These are phyloP conservation scores for Blastobotrys arbuscula DNA, from an alignment of 1,139 yeast species.

Conservation along the genomic window DNA sequence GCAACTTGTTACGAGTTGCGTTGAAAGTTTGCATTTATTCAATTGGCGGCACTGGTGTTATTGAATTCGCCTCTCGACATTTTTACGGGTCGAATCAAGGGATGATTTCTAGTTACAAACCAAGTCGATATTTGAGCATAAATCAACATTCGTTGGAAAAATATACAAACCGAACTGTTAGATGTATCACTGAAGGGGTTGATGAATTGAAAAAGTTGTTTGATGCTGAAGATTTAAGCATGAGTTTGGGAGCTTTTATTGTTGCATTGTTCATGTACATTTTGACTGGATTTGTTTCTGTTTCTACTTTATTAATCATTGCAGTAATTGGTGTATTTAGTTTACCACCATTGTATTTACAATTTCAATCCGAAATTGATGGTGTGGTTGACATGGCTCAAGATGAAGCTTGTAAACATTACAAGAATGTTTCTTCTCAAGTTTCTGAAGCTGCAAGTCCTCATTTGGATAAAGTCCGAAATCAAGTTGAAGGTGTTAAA, in stretches of 20 bases:
- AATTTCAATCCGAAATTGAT: slow-evolving; percentile 77
- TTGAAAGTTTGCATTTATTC: slow-evolving; percentile 44
- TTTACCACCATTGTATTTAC: slow-evolving; percentile 66
- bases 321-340: slow-evolving; percentile 63
- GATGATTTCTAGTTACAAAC: slow-evolving; percentile 31
- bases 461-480: slow-evolving; percentile 34
- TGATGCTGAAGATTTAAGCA: slow-evolving; percentile 60
- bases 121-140: slow-evolving; percentile 32
- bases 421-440: slow-evolving; percentile 49
- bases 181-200: slow-evolving; percentile 28
- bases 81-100: slow-evolving; percentile 32
- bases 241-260: slow-evolving; percentile 70
- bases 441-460: slow-evolving; percentile 42
- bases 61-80: slow-evolving; percentile 34
- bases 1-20: slow-evolving; percentile 63
- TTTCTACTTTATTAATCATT: slow-evolving; percentile 59
- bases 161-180: slow-evolving; percentile 29
- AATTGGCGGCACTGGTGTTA: slow-evolving; percentile 30
- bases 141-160: slow-evolving; percentile 31
- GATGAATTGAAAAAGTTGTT: slow-evolving; percentile 50
- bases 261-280: slow-evolving; percentile 58
- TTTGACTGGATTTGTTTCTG: slow-evolving; percentile 70
- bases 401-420: slow-evolving; percentile 51
- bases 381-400: slow-evolving; percentile 56
- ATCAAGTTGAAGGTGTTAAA: slow-evolving; percentile 53